Conservation (phyloP, 345 rosid genomes). For the Nasturtium officinale region DNA sequence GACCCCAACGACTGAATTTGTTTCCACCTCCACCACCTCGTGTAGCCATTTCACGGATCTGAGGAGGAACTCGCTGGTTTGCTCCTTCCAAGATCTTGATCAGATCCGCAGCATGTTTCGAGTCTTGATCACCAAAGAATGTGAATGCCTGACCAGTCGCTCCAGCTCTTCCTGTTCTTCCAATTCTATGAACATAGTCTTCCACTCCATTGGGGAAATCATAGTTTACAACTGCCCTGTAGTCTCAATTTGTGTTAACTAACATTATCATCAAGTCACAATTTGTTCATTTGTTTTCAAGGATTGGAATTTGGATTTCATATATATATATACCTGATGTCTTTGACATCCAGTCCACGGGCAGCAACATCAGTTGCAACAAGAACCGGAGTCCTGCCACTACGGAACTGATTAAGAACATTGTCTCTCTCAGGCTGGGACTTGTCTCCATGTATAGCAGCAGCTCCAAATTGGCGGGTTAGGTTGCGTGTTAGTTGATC, state of each 20-base stretch:
- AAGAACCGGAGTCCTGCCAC: constrained; percentile 79
- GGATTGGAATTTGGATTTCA: constrained; percentile 1
- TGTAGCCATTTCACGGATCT: constrained; percentile 84
- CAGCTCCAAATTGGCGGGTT: constrained; percentile 75
- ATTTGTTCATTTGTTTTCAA: neutral
- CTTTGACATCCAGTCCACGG: constrained; percentile 87
- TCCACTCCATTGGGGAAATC: constrained; percentile 98
- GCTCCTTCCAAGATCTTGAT: constrained; percentile 93
- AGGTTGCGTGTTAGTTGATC: constrained; percentile 84
- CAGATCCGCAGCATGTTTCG: constrained; percentile 83
- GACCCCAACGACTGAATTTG: constrained; percentile 77
- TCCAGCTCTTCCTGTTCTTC: constrained; percentile 98
- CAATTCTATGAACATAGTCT: constrained; percentile 97
- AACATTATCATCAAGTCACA: neutral
- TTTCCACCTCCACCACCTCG: constrained; percentile 75
- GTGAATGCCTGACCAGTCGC: constrained; percentile 92
- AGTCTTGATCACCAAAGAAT: constrained; percentile 88
- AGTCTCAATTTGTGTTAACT: constrained; percentile 4
- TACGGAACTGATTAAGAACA: constrained; percentile 75
- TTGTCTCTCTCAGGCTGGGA: constrained; percentile 84
- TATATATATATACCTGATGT: constrained; percentile 59
- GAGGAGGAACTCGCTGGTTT: constrained; percentile 79
- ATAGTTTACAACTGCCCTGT: constrained; percentile 91
- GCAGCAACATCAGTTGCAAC: constrained; percentile 97
- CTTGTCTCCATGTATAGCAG: constrained; percentile 91